Evolutionary conservation across 495 filamentous ascomycete genomes (phyloP), one percentile per base, ranked within the genome.

Genomic region (Penicillium macrosclerotiorum): DNA sequence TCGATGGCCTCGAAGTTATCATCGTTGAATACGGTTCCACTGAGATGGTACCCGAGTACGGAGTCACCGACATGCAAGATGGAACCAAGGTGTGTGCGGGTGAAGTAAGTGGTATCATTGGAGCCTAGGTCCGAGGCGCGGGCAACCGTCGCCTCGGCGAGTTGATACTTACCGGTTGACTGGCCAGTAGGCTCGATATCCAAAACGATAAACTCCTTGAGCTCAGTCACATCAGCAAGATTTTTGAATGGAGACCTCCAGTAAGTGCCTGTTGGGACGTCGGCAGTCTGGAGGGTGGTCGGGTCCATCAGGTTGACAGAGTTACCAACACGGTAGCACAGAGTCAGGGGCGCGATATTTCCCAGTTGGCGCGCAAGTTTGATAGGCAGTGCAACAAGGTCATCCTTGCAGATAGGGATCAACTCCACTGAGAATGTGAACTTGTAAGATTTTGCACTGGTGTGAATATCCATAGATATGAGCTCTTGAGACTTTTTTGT

Each of bases 401-500:
- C 94, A 51, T 99, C 94, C 67, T 95, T 95, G 74, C 94, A 96
- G 29, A 97, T 85, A 0, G 93, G 93, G 9, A 96, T 82, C 9
- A 99, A 59, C 50, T 96, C 88, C 36, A 85, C 76, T 0, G 89
- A 90, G 68, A n/a, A n/a, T n/a, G n/a, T n/a, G n/a, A n/a, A n/a
- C n/a, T 98, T 98, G 78, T 91, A 96, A 8, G 81, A 86, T 64
- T 89, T 92, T n/a, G 82, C 84, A 11, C 82, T 83, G 3, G 90
- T 96, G 65, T 99, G 94, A 12, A 87, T 85, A 69, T 99, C 92
- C 69, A 85, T 82, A 2, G 89, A 95, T 45, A 99, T 97, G 17
- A 99, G 76, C 63, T 96, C 87, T 49, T 90, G 86, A 3, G 86
- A 89, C 57, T 91, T 93, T 63, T 91, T 95, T n/a, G 77, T 68